Conservation (phyloP, 148 eudicot genomes). For the Vaccinium macrocarpon region DNA sequence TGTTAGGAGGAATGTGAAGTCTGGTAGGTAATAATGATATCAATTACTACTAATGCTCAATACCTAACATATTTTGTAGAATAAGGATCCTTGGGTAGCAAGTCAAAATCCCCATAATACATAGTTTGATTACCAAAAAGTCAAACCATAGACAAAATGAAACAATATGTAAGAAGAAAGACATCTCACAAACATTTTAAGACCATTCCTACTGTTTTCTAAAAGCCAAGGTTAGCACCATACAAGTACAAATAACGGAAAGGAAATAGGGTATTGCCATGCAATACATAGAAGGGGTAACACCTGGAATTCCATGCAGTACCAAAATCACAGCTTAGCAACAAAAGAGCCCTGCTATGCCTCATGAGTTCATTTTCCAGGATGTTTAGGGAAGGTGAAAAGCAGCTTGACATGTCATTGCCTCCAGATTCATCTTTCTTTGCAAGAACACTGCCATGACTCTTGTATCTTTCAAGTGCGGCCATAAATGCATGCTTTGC, state of each 20-base stretch:
- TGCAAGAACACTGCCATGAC: slow-evolving; percentile 4
- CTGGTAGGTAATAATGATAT: neutral
- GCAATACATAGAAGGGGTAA: slow-evolving; percentile 3
- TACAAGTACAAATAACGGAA: neutral
- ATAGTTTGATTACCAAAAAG: neutral
- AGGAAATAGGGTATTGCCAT: neutral
- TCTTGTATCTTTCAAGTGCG: slow-evolving; percentile 44
- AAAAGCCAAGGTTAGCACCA: neutral
- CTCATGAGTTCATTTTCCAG: slow-evolving; percentile 64
- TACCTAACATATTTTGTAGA: neutral
- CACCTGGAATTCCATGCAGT: slow-evolving; percentile 95
- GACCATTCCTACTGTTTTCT: neutral
- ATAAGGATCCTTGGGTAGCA: slow-evolving; percentile 4
- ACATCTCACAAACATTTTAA: neutral
- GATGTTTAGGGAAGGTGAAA: slow-evolving; percentile 17
- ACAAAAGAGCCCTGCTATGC: slow-evolving; percentile 72
- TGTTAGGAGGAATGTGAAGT: neutral
- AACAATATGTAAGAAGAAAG: neutral
- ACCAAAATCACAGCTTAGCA: slow-evolving; percentile 82
- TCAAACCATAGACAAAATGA: neutral
- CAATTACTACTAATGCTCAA: neutral
- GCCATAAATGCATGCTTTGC: slow-evolving; percentile 63
- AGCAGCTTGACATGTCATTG: slow-evolving; percentile 17
- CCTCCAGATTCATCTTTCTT: slow-evolving; percentile 16
- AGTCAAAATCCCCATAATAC: neutral